A percentile compares a stretch with the other conserved stretches of the same genome.
Evolutionary conservation across 345 rosid species (phyloP).

Genomic region (Hibiscus mutabilis): DNA sequence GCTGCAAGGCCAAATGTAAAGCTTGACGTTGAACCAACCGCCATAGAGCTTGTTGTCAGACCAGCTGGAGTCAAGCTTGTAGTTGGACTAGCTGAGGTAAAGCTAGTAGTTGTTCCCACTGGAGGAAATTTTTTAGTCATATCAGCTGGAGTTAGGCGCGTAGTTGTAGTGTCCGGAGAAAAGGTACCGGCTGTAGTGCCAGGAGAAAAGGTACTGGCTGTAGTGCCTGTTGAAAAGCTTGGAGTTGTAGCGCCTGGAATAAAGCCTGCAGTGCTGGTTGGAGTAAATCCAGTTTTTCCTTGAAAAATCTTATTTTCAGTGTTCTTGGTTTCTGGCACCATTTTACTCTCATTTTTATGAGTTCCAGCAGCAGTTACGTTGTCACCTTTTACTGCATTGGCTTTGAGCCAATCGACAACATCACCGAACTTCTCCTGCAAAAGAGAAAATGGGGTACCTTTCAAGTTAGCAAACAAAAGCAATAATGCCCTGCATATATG

Average conservation of each 20-base stretch:
- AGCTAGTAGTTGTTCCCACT: not conserved
- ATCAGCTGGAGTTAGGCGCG: not conserved
- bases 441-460: not conserved
- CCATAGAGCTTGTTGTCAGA: conserved; percentile 17
- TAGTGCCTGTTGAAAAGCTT: conserved; percentile 12
- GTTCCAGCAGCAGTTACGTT: conserved; percentile 33
- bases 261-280: conserved; percentile 13
- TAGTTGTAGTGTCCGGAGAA: conserved; percentile 12
- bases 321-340: conserved; percentile 35
- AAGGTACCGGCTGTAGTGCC: conserved; percentile 11
- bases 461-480: conserved; percentile 10
- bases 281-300: conserved; percentile 30
- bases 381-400: conserved; percentile 46
- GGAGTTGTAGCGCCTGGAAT: conserved; percentile 19
- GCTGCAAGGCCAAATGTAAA: conserved; percentile 23
- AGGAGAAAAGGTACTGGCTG: conserved; percentile 15
- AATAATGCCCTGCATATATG: not conserved
- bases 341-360: conserved; percentile 38
- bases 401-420: conserved; percentile 83
- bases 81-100: not conserved
- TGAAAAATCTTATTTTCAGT: conserved; percentile 28
- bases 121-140: not conserved
- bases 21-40: not conserved
- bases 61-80: conserved; percentile 1
- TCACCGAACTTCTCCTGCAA: conserved; percentile 82